Base-by-base conservation (phyloP, 2,329 filamentous ascomycete species). In the Zasmidium angulare region DNA sequence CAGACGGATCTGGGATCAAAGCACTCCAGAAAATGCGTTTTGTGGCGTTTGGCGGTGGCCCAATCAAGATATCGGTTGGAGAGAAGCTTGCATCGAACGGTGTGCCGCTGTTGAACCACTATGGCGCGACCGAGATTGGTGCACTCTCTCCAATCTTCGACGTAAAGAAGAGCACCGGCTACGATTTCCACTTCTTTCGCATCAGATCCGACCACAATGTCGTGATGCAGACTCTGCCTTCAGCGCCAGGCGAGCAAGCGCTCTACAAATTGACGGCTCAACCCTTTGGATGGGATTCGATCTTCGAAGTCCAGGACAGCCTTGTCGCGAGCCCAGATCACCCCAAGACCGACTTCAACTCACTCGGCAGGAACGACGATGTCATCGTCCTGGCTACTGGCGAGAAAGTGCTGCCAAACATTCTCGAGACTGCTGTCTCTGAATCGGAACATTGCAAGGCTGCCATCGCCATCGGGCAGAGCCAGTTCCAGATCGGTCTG, bases 331-430 rank as follows among this genome's bases (percentile, higher is more conserved):
- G 19, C n/a, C 22, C 49, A 4, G 19, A 23, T 3, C 11, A 26
- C 19, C 19, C 23, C 2, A n/a, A 51, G 12, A 21, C 20, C 14
- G 23, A 51, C 49, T 51, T 23, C 29, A 24, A 21, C 11, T 21
- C 49, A 9, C n/a, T 51, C 10, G 50, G 50, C 9, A 53, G 50
- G 17, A 40, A 9, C 12, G 50, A 53, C 26, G 50, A 53, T 53
- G n/a, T 53, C 9, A 20, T 53, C 3, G 50, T 53, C 26, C 26
- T 53, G 19, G 24, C 50, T 2, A 53, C 14, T 40, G 50, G 50
- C 14, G 50, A 53, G 29, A 53, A 53, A 40, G 24, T 53, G 4
- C 24, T 12, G 4, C 50, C 50, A 4, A 31, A n/a, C 3, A 40
- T 36, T 9, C 19, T 40, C 10, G 50, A 53, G 19, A 21, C 24